Evolutionary conservation across 805 yeast genomes (phyloP).

Genomic region (Ogataea methylovora): DNA sequence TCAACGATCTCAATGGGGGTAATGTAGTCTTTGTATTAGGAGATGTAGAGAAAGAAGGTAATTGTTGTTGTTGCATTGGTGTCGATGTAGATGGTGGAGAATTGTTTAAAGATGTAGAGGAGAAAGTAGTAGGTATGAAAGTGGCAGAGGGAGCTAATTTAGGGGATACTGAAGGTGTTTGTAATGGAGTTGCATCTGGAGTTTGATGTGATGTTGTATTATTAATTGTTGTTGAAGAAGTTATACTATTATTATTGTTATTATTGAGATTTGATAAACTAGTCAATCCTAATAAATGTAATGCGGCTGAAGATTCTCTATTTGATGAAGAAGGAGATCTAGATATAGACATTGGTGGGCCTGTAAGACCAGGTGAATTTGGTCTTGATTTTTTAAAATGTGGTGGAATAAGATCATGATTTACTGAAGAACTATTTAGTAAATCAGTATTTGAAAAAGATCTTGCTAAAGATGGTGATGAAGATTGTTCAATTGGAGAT

Average conservation of each 20-base stretch:
- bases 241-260: constrained; percentile 1
- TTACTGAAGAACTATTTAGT: constrained; percentile 18
- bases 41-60: background rate
- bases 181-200: constrained; percentile 26
- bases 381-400: constrained; percentile 42
- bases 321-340: constrained; percentile 16
- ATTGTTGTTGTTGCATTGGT: background rate
- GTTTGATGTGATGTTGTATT: constrained; percentile 11
- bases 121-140: background rate
- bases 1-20: constrained; percentile 44
- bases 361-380: constrained; percentile 32
- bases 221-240: background rate
- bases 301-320: constrained; percentile 21
- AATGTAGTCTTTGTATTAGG: constrained; percentile 21
- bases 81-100: too few species aligned
- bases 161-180: constrained; percentile 31
- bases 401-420: constrained; percentile 21
- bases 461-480: constrained; percentile 9
- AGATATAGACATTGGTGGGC: constrained; percentile 10
- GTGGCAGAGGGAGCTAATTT: constrained; percentile 12
- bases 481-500: background rate
- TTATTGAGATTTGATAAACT: too few species aligned
- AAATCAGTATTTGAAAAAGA: constrained; percentile 38
- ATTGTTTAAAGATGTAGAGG: background rate
- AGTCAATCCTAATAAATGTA: constrained; percentile 20